Percentiles rank a stretch among this genome's conserved stretches.
Evolutionary conservation across 2,329 filamentous ascomycete genomes (phyloP).

Genomic region (Aspergillus melleus): DNA sequence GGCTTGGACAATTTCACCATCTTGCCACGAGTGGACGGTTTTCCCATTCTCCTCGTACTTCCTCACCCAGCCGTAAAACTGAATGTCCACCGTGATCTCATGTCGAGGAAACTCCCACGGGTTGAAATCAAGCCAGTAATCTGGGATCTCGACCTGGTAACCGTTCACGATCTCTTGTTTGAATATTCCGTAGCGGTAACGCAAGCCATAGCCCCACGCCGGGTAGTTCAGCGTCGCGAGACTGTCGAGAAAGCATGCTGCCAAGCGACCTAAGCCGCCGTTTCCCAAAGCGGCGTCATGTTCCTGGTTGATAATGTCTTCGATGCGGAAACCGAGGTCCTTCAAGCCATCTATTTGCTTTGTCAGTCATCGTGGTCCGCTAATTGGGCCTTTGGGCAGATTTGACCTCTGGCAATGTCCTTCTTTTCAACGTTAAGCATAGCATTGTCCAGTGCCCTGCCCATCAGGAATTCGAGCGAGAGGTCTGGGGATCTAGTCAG

Average conservation of each 20-base stretch:
- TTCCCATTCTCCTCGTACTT: constrained; percentile 75
- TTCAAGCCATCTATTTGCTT: constrained; percentile 67
- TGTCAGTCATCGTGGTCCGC: constrained; percentile 11
- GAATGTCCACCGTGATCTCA: constrained; percentile 92
- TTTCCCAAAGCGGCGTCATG: constrained; percentile 96
- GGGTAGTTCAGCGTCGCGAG: constrained; percentile 92
- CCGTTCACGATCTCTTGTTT: constrained; percentile 99
- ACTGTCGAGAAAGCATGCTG: constrained; percentile 96
- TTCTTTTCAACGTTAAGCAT: constrained; percentile 96
- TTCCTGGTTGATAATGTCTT: constrained; percentile 92
- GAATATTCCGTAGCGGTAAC: constrained; percentile 97
- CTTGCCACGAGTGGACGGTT: constrained; percentile 76
- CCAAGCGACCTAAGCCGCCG: constrained; percentile 88
- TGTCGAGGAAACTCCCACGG: constrained; percentile 98
- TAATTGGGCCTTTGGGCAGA: neutral
- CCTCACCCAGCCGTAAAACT: constrained; percentile 87
- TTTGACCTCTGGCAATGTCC: constrained; percentile 71
- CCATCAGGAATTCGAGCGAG: constrained; percentile 97
- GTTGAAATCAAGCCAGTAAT: constrained; percentile 99
- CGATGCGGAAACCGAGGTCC: constrained; percentile 93
- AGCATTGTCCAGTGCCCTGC: constrained; percentile 92
- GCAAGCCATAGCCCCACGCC: constrained; percentile 94
- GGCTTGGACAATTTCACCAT: constrained; percentile 87
- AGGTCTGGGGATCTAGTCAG: constrained; percentile 57
- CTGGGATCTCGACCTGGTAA: constrained; percentile 96